Evolutionary conservation across 345 rosid genomes (phyloP).

Genomic region (Lepidium africanum): DNA sequence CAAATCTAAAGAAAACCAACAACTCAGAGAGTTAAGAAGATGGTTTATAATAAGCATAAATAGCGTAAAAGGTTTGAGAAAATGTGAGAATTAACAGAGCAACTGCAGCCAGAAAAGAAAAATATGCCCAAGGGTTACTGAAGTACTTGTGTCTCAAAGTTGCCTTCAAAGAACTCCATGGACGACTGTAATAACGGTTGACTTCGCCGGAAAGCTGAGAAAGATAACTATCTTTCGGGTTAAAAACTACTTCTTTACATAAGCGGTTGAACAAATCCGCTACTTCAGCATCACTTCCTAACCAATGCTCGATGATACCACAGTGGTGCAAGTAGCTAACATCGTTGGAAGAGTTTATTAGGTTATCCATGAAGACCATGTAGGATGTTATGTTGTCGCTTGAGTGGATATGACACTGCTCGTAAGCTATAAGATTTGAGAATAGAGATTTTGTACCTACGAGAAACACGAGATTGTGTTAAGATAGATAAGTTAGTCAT

Average conservation of each 20-base stretch:
- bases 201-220: conserved; percentile 47
- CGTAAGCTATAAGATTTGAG: too few species aligned
- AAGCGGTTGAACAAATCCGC: too few species aligned
- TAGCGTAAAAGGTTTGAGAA: conserved; percentile 55
- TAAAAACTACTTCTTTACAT: too few species aligned
- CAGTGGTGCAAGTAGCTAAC: conserved; percentile 58
- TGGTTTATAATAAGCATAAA: conserved; percentile 55
- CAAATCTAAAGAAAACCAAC: neutral
- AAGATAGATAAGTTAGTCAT: too few species aligned
- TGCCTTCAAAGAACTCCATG: conserved; percentile 70
- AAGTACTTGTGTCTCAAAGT: conserved; percentile 61
- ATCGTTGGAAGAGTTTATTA: conserved; percentile 65
- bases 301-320: too few species aligned
- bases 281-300: too few species aligned
- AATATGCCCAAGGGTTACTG: conserved; percentile 64
- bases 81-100: conserved; percentile 52
- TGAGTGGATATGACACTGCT: neutral
- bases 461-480: too few species aligned
- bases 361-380: conserved; percentile 45
- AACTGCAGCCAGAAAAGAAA: conserved; percentile 57
- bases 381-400: conserved; percentile 3
- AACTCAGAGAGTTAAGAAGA: conserved; percentile 20
- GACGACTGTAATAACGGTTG: conserved; percentile 48
- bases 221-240: conserved; percentile 53
- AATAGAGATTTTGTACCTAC: conserved; percentile 63